Percentiles rank a stretch among this genome's conserved stretches.
These are phyloP conservation scores for Arctium lappa DNA, from an alignment of 129 eudicot genomes.

Conservation along the genomic window DNA sequence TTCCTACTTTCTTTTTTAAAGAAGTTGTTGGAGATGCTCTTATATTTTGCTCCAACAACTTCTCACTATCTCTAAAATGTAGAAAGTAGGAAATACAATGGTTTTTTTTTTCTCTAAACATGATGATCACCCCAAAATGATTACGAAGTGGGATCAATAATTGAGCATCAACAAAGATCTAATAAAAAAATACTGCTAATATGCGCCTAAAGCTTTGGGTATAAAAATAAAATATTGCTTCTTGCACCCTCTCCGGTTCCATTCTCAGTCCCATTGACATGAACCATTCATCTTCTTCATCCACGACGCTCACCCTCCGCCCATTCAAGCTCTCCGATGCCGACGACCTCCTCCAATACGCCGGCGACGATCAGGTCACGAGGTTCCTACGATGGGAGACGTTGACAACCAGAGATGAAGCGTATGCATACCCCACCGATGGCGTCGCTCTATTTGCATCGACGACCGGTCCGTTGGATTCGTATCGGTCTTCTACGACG, in stretches of 20 bases:
- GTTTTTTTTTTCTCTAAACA: too few relatives aligned
- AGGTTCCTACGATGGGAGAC: slow-evolving; percentile 31
- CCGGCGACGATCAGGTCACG: slow-evolving; percentile 31
- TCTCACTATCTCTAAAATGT: too few relatives aligned
- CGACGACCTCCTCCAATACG: slow-evolving; percentile 27
- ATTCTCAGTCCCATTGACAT: background rate
- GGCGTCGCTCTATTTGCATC: slow-evolving; percentile 41
- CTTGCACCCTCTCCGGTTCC: background rate
- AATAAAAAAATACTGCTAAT: background rate
- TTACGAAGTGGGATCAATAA: background rate
- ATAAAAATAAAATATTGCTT: background rate
- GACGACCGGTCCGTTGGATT: slow-evolving; percentile 33
- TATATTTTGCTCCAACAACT: too few relatives aligned
- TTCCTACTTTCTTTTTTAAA: too few relatives aligned
- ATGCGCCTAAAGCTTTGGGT: background rate
- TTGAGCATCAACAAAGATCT: background rate
- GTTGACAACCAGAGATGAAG: slow-evolving; percentile 23
- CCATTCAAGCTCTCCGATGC: slow-evolving; percentile 30
- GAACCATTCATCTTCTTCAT: background rate
- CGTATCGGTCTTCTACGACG: slow-evolving; percentile 22
- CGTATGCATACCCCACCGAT: slow-evolving; percentile 45
- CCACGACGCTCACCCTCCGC: slow-evolving; percentile 27
- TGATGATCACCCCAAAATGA: too few relatives aligned
- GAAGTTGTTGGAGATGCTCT: too few relatives aligned
- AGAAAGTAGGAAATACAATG: too few relatives aligned